Evolutionary conservation across 2,329 filamentous ascomycete genomes (phyloP), one percentile per base, ranked within the genome.

Genomic region (Lasiodiplodia hormozganensis): DNA sequence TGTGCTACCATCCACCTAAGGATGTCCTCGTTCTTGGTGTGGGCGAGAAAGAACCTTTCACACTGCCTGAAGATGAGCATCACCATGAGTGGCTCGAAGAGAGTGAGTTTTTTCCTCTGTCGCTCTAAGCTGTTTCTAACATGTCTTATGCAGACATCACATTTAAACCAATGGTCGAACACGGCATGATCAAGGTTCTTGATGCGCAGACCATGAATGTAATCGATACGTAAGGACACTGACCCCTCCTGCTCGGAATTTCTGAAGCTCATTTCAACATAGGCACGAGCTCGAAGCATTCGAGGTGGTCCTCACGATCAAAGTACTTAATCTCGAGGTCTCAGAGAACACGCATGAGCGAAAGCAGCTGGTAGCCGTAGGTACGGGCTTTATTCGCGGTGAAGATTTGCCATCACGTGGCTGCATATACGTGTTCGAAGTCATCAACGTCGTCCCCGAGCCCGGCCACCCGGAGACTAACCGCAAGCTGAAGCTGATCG

Each of bases 301-400:
- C 70, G 95, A 97, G 80, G 87, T 89, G 14, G 85, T 97, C 16
- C 90, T 96, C 76, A 93, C 91, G 70, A 88, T 98, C 74, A 90
- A 95, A 77, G 90, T 91, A 4, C 85, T 98, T 49, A 91, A 92
- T 67, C 87, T 99, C 16, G 96, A 98, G 79, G 86, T 97, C 8
- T 97, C 94, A 0, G 96, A 99, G 80, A 89, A 90, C 40, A 97
- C 94, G 0, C 93, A 96, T 76, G 92, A 97, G 77, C 89, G 93
- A 18, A 91, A 89, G 74, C 90, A 92, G 75, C 86, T 98, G 57
- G 86, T 99, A 62, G 89, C 90, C 0, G 90, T 97, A 1, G 96
- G 95, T 16, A 97, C 95, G 0, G 91, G 93, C 1, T 87, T 96
- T 31, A 87, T 90, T n/a, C 91, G 91, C 70, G 96, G 96, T 51